These are phyloP conservation scores for Parietaria judaica DNA, from an alignment of 306 rosid species.

Conservation along the genomic window DNA sequence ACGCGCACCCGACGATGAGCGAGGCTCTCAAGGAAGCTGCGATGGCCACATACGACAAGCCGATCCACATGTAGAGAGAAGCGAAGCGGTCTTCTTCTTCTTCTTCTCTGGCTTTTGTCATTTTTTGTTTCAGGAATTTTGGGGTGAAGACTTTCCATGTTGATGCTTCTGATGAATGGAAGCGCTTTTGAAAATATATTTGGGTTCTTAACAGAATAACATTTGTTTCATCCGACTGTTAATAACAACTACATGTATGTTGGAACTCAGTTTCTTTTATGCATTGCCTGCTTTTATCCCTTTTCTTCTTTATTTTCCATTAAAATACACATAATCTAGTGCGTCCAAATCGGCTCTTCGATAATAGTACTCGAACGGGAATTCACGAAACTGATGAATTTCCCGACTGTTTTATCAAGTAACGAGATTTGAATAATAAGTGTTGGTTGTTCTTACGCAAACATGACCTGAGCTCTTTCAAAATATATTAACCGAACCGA, in stretches of 20 bases:
- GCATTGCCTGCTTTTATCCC: neutral
- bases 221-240: conserved; percentile 20
- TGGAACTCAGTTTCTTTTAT: neutral
- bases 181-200: conserved; percentile 35
- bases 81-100: neutral
- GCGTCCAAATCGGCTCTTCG: no score
- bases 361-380: no score
- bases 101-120: conserved; percentile 7
- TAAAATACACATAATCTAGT: no score
- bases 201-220: conserved; percentile 14
- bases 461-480: no score
- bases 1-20: conserved; percentile 98
- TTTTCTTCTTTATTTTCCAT: no score
- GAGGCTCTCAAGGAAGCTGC: conserved; percentile 99
- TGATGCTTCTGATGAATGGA: conserved; percentile 33
- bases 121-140: conserved; percentile 40
- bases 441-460: no score
- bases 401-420: no score
- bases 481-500: no score
- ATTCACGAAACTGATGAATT: no score
- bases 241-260: conserved; percentile 39
- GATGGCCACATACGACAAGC: conserved; percentile 98
- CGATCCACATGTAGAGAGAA: conserved; percentile 74
- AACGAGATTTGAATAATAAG: no score
- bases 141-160: conserved; percentile 30